Conservation (phyloP, 2,329 filamentous ascomycete genomes). For the Akanthomyces muscarius region DNA sequence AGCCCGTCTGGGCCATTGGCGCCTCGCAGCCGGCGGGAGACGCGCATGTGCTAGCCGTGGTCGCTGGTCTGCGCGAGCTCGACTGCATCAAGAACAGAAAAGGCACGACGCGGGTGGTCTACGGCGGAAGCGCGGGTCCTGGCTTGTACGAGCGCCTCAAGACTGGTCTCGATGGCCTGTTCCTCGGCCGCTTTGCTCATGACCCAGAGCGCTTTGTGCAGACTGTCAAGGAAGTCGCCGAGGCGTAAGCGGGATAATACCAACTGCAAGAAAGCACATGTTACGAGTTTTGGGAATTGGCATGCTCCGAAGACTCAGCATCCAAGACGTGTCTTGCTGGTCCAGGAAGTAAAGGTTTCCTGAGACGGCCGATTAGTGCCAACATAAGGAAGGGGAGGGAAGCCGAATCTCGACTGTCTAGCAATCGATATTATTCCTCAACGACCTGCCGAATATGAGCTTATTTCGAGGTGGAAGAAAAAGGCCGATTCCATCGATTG, state of each 20-base stretch:
- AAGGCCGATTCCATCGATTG: too few relatives aligned
- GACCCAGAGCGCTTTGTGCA: slow-evolving; percentile 66
- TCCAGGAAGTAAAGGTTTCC: background rate
- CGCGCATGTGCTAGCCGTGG: slow-evolving; percentile 69
- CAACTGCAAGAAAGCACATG: background rate
- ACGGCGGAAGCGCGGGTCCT: slow-evolving; percentile 78
- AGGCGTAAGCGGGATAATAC: slow-evolving; percentile 27
- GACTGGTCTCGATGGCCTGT: slow-evolving; percentile 72
- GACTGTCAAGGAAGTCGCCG: slow-evolving; percentile 68
- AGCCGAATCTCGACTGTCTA: background rate
- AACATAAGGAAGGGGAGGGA: background rate
- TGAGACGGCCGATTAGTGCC: background rate
- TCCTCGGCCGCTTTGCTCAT: slow-evolving; percentile 77
- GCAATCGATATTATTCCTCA: background rate
- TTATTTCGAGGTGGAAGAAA: background rate
- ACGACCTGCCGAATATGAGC: background rate
- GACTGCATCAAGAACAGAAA: slow-evolving; percentile 47
- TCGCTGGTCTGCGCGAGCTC: slow-evolving; percentile 55
- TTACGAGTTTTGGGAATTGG: too few relatives aligned
- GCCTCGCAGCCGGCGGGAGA: slow-evolving; percentile 66
- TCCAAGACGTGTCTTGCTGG: background rate
- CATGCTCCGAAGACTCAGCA: background rate
- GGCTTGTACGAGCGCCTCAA: slow-evolving; percentile 67
- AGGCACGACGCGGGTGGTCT: slow-evolving; percentile 65
- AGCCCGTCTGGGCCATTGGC: slow-evolving; percentile 87